Evolutionary conservation across 192 early-diverging fungal species (phyloP).

Genomic region (Coemansia sp.): DNA sequence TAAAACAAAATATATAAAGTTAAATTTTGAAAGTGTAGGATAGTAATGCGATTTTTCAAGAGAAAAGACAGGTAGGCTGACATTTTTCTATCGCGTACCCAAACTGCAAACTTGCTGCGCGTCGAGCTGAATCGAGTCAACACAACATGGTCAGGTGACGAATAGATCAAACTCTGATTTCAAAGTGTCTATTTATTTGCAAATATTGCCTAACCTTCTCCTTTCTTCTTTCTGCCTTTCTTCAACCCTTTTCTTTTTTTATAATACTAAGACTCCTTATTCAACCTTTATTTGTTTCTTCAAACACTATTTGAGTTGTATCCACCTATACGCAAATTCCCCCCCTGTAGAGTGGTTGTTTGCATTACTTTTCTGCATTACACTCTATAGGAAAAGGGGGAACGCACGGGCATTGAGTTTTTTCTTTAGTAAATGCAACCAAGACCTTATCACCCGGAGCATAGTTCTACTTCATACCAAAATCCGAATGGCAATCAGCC

Average conservation of each 20-base stretch:
- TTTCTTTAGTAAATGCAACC: neutral
- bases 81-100: no score
- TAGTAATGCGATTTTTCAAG: neutral
- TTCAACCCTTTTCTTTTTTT: no score
- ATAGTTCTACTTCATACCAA: neutral
- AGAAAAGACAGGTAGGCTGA: neutral
- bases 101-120: neutral
- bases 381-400: neutral
- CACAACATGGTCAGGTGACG: no score
- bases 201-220: no score
- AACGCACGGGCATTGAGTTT: neutral
- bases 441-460: neutral
- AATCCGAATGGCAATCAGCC: neutral
- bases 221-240: no score
- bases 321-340: neutral
- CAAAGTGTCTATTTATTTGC: no score
- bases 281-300: no score
- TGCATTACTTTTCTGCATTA: neutral
- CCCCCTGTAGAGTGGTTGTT: neutral
- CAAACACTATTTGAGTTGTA: neutral
- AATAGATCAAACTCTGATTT: neutral
- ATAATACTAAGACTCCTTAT: no score
- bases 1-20: neutral
- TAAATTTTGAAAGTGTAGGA: neutral
- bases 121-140: neutral